A percentile compares a stretch with the other conserved stretches of the same genome.
These are phyloP conservation scores for Ambrosiella xylebori DNA, from an alignment of 2,329 filamentous ascomycete genomes.

Conservation along the genomic window DNA sequence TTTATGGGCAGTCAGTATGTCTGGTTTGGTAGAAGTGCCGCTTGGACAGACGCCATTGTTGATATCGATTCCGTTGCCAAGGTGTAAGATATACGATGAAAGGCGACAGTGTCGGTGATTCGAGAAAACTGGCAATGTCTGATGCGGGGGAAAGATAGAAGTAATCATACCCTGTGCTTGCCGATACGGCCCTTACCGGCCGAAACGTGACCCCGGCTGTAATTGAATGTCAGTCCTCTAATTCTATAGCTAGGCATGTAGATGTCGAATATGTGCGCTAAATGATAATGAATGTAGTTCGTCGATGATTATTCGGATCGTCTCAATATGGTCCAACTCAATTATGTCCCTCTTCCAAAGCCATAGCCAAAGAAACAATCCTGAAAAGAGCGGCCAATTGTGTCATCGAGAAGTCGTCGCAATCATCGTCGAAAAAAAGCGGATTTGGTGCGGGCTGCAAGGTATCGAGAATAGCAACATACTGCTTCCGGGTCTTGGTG, in stretches of 20 bases:
- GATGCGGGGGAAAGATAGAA: background rate
- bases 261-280: background rate
- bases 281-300: background rate
- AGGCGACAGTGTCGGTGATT: background rate
- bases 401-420: constrained; percentile 9
- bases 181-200: constrained; percentile 96
- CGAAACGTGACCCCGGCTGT: constrained; percentile 89
- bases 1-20: constrained; percentile 9
- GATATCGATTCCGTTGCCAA: constrained; percentile 1
- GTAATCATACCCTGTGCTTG: constrained; percentile 55
- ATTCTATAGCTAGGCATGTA: background rate
- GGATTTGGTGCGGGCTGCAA: constrained; percentile 9
- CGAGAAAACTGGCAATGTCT: background rate
- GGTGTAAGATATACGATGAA: background rate
- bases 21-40: background rate
- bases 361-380: background rate
- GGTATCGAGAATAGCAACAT: constrained; percentile 25
- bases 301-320: constrained; percentile 6
- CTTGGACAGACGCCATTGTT: background rate
- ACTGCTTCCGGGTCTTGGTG: constrained; percentile 64
- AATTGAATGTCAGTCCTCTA: constrained; percentile 19
- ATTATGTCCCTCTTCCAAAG: constrained; percentile 5
- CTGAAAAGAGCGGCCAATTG: constrained; percentile 10
- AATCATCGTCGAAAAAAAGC: constrained; percentile 14
- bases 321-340: constrained; percentile 10